phyloP scores from a whole-genome alignment of 2,329 filamentous ascomycete genomes.

The Tympanopsis confertula region DNA sequence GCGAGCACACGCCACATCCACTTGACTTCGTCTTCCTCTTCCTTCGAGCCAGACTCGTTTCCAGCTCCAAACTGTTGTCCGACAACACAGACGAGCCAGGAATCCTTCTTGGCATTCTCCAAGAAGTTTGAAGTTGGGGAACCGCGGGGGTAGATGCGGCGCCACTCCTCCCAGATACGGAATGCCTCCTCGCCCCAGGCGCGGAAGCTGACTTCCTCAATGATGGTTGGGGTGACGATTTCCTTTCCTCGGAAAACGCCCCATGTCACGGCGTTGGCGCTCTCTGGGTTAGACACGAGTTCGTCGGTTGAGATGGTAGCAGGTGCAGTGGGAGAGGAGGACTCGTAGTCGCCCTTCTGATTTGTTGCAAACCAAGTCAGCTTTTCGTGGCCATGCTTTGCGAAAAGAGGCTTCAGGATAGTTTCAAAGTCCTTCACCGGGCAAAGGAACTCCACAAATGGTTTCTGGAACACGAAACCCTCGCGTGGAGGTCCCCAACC shows the following conservation, averaged over 20 bases:
- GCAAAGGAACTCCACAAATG: constrained; percentile 66
- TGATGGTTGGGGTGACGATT: constrained; percentile 65
- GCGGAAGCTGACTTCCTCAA: constrained; percentile 60
- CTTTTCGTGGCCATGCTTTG: constrained; percentile 35
- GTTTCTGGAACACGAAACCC: constrained; percentile 67
- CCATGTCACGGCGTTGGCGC: constrained; percentile 64
- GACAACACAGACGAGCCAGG: constrained; percentile 59
- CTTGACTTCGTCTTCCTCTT: constrained; percentile 22
- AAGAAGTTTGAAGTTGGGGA: constrained; percentile 44
- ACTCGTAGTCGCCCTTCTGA: constrained; percentile 38
- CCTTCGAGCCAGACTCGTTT: constrained; percentile 16
- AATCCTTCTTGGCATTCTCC: constrained; percentile 38
- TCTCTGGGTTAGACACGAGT: constrained; percentile 9
- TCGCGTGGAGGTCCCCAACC: constrained; percentile 59
- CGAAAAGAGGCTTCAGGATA: constrained; percentile 37
- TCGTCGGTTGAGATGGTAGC: constrained; percentile 2
- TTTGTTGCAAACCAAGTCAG: constrained; percentile 61
- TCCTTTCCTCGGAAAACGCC: constrained; percentile 64
- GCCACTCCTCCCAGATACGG: constrained; percentile 64
- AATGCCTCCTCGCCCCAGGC: constrained; percentile 66
- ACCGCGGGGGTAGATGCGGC: constrained; percentile 46
- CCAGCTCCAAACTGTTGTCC: constrained; percentile 33
- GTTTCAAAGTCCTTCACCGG: constrained; percentile 42
- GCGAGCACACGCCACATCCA: constrained; percentile 24
- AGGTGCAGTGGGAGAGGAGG: constrained; percentile 31